Evolutionary conservation across 2,329 filamentous ascomycete genomes (phyloP), one percentile per base, ranked within the genome.

Genomic region (Scytalidium sp.): DNA sequence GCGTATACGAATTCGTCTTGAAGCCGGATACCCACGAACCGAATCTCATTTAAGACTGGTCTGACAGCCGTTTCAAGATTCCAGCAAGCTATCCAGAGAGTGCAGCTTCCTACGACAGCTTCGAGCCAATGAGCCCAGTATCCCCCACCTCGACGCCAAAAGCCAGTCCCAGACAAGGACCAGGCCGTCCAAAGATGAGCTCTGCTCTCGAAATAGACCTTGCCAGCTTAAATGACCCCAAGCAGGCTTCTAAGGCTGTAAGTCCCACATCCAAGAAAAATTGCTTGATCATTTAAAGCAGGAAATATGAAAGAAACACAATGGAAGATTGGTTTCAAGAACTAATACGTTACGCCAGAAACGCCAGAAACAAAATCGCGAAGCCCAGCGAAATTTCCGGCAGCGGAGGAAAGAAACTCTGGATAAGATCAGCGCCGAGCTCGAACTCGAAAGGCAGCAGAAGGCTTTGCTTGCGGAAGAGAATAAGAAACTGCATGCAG

Each of bases 371-470:
- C 32, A 36, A 36, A 36, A 96, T 67, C 82, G 90, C 54, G 88
- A 94, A 69, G 90, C 90, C 41, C 90, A 96, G 70, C 81, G 90
- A 43, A 89, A 88, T 42, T 95, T 95, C 56, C 79, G 90, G 45
- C 88, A 90, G 67, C 80, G 90, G 58, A 95, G 89, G 32, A 91
- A 90, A 71, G 81, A 73, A n/a, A 36, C 32, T n/a, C 13, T 36
- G 4, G 32, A 36, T 15, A 36, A 36, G 15, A 36, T 36, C 32
- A 36, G 32, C 13, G 32, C 32, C 32, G 32, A 36, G 17, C 32
- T 36, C 4, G 32, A 36, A n/a, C 32, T 36, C 32, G 32, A 36
- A n/a, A 36, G 32, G 17, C 32, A 36, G 32, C 32, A 36, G 15
- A 36, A 36, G 17, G 32, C 32, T 15, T 4, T 36, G 8, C 32